Evolutionary conservation across 78 protist genomes (phyloP).

Genomic region (Parvularia atlantis): DNA sequence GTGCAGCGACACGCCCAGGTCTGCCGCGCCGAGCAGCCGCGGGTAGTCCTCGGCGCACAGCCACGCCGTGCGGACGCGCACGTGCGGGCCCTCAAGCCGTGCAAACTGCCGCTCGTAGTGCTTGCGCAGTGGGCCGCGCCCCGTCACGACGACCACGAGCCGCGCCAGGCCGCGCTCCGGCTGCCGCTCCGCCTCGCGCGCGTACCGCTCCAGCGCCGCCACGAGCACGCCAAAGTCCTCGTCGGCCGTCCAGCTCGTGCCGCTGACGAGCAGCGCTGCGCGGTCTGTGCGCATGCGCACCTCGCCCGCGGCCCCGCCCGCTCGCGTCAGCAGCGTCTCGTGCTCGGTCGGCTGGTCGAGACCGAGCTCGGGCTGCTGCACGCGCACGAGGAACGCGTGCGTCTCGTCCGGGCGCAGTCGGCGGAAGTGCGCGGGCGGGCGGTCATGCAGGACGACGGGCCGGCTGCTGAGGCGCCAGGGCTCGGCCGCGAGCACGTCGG

Average conservation of each 20-base stretch:
- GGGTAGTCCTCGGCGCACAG: constrained; percentile 60
- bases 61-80: constrained; percentile 46
- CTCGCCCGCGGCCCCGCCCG: not conserved
- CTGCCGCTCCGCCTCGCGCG: not conserved
- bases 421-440: constrained; percentile 7
- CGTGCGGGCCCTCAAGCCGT: not conserved
- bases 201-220: constrained; percentile 34
- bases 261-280: constrained; percentile 37
- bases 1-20: constrained; percentile 84
- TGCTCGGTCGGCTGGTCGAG: no score
- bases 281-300: not conserved
- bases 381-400: not conserved
- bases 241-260: constrained; percentile 81
- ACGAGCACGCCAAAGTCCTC: constrained; percentile 75
- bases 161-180: not conserved
- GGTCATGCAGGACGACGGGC: constrained; percentile 12
- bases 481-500: not conserved
- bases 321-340: no score
- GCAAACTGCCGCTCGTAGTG: constrained; percentile 17
- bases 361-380: not conserved
- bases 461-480: not conserved
- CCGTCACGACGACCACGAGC: not conserved
- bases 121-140: constrained; percentile 40
- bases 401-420: not conserved
- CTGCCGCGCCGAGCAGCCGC: constrained; percentile 57